Percentiles rank a stretch among this genome's conserved stretches.
These are phyloP conservation scores for Xerocomus spinulosus DNA, from an alignment of 768 basidiomycete species.

Conservation along the genomic window DNA sequence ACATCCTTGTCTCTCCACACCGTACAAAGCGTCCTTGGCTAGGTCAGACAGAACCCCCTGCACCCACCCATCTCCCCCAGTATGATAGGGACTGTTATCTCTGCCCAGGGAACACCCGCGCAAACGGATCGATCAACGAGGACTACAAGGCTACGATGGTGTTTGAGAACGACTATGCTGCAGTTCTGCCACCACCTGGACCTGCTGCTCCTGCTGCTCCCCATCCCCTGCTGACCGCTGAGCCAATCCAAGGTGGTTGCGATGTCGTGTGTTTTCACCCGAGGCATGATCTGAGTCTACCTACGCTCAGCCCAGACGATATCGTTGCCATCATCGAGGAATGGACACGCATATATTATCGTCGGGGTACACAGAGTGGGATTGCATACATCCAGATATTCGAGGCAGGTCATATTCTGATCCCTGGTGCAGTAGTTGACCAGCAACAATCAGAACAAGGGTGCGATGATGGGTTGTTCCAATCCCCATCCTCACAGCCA, in stretches of 20 bases:
- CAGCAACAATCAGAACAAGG: conserved; percentile 63
- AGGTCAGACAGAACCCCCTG: conserved; percentile 74
- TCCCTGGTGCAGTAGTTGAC: background rate
- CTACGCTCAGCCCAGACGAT: conserved; percentile 53
- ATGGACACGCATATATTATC: conserved; percentile 66
- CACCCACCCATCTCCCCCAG: conserved; percentile 46
- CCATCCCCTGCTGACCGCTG: conserved; percentile 58
- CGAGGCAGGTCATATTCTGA: conserved; percentile 47
- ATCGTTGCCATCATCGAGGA: conserved; percentile 63
- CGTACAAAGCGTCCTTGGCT: conserved; percentile 89
- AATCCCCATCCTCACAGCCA: conserved; percentile 95
- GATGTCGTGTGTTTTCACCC: conserved; percentile 88
- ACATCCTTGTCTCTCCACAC: conserved; percentile 85
- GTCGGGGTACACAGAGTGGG: conserved; percentile 57
- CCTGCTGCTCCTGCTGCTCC: conserved; percentile 47
- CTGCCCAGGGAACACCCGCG: conserved; percentile 79
- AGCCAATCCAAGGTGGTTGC: conserved; percentile 78
- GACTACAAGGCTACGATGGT: conserved; percentile 60
- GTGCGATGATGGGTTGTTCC: conserved; percentile 91
- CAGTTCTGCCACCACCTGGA: conserved; percentile 61
- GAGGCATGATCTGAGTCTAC: conserved; percentile 79
- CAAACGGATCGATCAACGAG: conserved; percentile 67
- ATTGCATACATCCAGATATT: conserved; percentile 86
- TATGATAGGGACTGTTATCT: conserved; percentile 79
- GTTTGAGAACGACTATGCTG: conserved; percentile 83